Evolutionary conservation across 163 green algal genomes (phyloP).

Genomic region (Scenedesmus sp.): DNA sequence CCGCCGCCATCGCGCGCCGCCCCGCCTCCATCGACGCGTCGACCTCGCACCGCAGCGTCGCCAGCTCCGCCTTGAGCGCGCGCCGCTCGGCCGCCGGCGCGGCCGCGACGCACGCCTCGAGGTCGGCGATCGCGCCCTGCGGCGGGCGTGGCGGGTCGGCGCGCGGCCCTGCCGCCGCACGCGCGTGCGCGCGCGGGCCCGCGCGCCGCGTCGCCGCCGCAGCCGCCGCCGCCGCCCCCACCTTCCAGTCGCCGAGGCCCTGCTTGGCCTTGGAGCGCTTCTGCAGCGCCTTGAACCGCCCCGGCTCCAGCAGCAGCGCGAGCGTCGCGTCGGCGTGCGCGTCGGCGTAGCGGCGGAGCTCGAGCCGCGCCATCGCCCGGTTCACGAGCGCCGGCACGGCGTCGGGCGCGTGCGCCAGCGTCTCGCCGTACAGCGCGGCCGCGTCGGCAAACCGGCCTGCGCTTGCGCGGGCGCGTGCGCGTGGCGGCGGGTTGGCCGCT

Average conservation of each 20-base stretch:
- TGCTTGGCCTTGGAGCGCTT: conserved; percentile 50
- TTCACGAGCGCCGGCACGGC: conserved; percentile 49
- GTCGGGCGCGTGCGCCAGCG: conserved; percentile 47
- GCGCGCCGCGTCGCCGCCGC: neutral
- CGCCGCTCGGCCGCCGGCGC: conserved; percentile 9
- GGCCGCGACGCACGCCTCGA: conserved; percentile 20
- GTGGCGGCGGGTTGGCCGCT: no score
- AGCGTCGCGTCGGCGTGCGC: conserved; percentile 46
- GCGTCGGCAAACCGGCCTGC: conserved; percentile 27
- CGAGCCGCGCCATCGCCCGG: conserved; percentile 9
- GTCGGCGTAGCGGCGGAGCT: conserved; percentile 32
- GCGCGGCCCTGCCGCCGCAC: neutral
- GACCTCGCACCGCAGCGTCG: neutral
- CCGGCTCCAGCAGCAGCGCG: conserved; percentile 55
- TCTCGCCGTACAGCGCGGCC: conserved; percentile 46
- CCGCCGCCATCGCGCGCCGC: neutral
- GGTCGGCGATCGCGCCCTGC: conserved; percentile 26
- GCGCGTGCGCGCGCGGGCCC: neutral
- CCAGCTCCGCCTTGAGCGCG: neutral
- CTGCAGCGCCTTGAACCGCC: conserved; percentile 52
- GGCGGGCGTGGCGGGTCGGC: neutral
- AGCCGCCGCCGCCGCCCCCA: neutral
- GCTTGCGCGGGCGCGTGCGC: no score
- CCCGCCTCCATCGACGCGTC: neutral
- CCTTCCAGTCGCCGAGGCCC: conserved; percentile 50